Evolutionary conservation across 1,284 basidiomycete species (phyloP).

Genomic region (Phaffia rhodozyma): DNA sequence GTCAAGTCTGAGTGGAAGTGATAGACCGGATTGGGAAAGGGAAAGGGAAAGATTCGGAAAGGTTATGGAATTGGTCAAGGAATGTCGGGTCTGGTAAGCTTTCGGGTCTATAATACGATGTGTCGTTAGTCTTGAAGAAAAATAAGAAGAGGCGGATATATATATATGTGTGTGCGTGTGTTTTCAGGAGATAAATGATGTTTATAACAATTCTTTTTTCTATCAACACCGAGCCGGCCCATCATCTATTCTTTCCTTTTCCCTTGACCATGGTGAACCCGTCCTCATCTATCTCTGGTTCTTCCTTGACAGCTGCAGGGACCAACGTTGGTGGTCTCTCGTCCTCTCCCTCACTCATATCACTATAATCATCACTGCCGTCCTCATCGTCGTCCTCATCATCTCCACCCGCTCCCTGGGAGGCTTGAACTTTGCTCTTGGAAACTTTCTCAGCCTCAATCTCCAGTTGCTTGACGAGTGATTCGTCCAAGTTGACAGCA

Average conservation of each 20-base stretch:
- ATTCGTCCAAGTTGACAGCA: slow-evolving; percentile 54
- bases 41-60: slow-evolving; percentile 48
- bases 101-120: too few relatives aligned
- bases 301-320: slow-evolving; percentile 33
- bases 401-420: slow-evolving; percentile 34
- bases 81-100: slow-evolving; percentile 22
- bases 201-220: too few relatives aligned
- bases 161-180: too few relatives aligned
- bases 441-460: slow-evolving; percentile 49
- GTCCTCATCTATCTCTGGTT: slow-evolving; percentile 69
- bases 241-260: slow-evolving; percentile 42
- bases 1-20: slow-evolving; percentile 22
- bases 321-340: slow-evolving; percentile 47
- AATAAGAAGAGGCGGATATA: background rate
- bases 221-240: slow-evolving; percentile 3
- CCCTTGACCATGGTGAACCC: slow-evolving; percentile 71
- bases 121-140: too few relatives aligned
- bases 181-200: too few relatives aligned
- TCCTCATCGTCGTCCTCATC: slow-evolving; percentile 39
- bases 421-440: slow-evolving; percentile 37
- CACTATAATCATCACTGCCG: slow-evolving; percentile 40
- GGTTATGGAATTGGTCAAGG: slow-evolving; percentile 50
- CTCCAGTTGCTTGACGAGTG: slow-evolving; percentile 59
- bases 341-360: slow-evolving; percentile 38
- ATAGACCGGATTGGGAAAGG: background rate